Percentiles rank a stretch among this genome's conserved stretches.
Conservation (phyloP, 257 asterid species). For the Nemophila menziesii region DNA sequence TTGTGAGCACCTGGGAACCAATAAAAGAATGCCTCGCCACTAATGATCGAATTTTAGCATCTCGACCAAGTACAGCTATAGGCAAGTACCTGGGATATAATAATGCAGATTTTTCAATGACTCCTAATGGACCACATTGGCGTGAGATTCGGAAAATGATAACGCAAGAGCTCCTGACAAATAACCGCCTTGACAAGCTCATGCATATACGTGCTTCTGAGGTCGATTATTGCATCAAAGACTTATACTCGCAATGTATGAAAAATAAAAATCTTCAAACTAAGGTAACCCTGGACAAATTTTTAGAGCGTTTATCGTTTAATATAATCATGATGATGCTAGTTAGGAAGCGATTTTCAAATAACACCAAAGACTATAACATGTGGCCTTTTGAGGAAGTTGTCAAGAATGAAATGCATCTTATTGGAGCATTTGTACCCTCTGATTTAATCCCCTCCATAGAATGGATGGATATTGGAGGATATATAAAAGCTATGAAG, state of each 20-base stretch:
- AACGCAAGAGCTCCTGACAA: constrained; percentile 31
- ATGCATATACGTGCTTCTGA: constrained; percentile 30
- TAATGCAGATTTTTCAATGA: constrained; percentile 23
- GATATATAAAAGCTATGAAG: constrained; percentile 38
- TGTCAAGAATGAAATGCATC: constrained; percentile 25
- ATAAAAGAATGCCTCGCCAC: constrained; percentile 42
- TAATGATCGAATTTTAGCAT: constrained; percentile 34
- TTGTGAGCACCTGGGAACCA: constrained; percentile 35
- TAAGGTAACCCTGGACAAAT: constrained; percentile 13
- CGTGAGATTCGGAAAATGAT: constrained; percentile 38
- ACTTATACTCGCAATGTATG: constrained; percentile 12
- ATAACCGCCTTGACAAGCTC: constrained; percentile 26
- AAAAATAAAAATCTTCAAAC: neutral
- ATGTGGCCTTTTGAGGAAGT: constrained; percentile 20
- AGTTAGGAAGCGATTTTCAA: constrained; percentile 28
- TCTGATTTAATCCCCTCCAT: constrained; percentile 45
- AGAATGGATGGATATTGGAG: constrained; percentile 55
- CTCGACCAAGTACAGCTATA: constrained; percentile 28
- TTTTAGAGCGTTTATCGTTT: constrained; percentile 32
- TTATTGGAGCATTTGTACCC: constrained; percentile 34
- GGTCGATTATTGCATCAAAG: constrained; percentile 14
- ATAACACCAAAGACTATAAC: neutral
- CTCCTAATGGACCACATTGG: constrained; percentile 52
- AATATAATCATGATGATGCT: constrained; percentile 27
- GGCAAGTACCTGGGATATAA: constrained; percentile 28